Conservation (phyloP, 805 yeast species). For the Barnettozyma sp. region DNA sequence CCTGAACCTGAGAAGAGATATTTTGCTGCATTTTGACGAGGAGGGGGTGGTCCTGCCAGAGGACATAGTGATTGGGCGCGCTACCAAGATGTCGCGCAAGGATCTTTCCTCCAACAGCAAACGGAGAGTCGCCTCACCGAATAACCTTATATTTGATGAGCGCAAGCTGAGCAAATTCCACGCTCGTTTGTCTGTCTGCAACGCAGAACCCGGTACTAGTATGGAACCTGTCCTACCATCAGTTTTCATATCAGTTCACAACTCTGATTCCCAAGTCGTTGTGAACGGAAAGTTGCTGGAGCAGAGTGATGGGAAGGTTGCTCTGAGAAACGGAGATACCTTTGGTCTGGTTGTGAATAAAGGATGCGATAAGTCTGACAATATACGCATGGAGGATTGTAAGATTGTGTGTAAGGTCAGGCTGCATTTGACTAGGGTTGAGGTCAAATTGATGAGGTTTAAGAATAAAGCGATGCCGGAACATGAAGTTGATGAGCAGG, state of each 20-base stretch:
- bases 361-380: not conserved
- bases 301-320: not conserved
- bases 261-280: slow-evolving; percentile 9
- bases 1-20: too few species aligned
- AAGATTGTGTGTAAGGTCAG: slow-evolving; percentile 4
- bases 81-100: slow-evolving; percentile 1
- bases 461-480: not conserved
- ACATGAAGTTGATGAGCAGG: slow-evolving; percentile 1
- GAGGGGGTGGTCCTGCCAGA: too few species aligned
- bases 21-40: too few species aligned
- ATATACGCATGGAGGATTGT: slow-evolving; percentile 4
- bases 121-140: slow-evolving; percentile 1
- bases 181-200: slow-evolving; percentile 2
- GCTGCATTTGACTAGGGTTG: not conserved
- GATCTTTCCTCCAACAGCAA: not conserved
- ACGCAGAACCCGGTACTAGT: not conserved
- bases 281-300: slow-evolving; percentile 1
- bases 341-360: slow-evolving; percentile 8
- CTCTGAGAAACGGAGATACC: slow-evolving; percentile 3
- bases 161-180: slow-evolving; percentile 9
- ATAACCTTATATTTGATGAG: slow-evolving; percentile 7
- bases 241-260: slow-evolving; percentile 4
- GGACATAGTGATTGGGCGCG: slow-evolving; percentile 6
- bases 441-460: not conserved
- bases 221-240: not conserved